Base-by-base conservation (phyloP, 23 red algal species). In the Gracilaria domingensis region DNA sequence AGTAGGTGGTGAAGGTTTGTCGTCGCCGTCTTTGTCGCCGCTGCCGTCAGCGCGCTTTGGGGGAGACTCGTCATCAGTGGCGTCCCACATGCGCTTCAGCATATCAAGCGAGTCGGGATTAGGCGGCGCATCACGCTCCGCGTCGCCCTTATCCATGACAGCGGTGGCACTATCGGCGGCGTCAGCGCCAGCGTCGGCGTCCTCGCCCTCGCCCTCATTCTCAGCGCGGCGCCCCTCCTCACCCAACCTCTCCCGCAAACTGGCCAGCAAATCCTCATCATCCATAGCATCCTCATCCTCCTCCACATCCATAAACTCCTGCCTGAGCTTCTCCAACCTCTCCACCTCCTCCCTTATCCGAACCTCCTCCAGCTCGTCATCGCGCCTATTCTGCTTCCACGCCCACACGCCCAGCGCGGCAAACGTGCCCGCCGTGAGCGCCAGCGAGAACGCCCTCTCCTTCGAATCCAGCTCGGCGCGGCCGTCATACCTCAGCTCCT, bases 261-360 rank as follows among this genome's bases (percentile, higher is more conserved):
- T 81, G n/a, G 75, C 78, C 75, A 91, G 23, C n/a, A 91, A 83
- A 58, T 91, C 88, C 64, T 91, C 88, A 54, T 91, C 88, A 83
- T 91, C 76, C 79, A 91, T 45, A 74, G 47, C 53, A 21, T 83
- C 88, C 60, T 91, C 88, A 45, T 91, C 88, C 58, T 91, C 88
- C 25, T 91, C 88, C 20, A 91, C 88, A 24, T 82, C 88, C 18
- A 89, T 33, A 72, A 91, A 91, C 76, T 91, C 88, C 50, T 75
- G 71, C 30, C 73, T 81, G 8, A 91, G 79, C 88, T 91, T 83
- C 42, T 91, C 88, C 17, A 91, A 36, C 29, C 88, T 38, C 47
- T 91, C 88, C 23, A 91, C 88, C 59, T 91, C 88, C 13, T 91
- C 88, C 48, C 40, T 91, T 42, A 91, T 91, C 6, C 88, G 88